Conservation (phyloP, 176 grass and related monocot genomes). For the Coix lacrymajobi region DNA sequence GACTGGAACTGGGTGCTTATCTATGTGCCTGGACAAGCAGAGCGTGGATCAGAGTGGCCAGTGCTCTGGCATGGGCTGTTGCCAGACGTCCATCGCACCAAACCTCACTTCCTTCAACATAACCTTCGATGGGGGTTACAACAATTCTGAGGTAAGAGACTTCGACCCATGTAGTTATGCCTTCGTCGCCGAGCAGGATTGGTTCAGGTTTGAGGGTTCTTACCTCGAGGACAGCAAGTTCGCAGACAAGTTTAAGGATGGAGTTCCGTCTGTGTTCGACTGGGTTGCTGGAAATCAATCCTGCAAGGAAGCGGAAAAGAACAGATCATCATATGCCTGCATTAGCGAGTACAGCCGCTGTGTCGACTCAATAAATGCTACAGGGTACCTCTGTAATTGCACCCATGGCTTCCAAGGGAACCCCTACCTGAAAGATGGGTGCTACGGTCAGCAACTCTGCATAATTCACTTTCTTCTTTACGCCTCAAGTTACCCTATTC, state of each 20-base stretch:
- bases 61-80: slow-evolving; percentile 44
- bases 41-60: background rate
- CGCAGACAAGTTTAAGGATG: background rate
- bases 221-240: slow-evolving; percentile 25
- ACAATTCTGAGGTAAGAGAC: background rate
- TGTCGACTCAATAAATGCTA: slow-evolving; percentile 12
- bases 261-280: slow-evolving; percentile 30
- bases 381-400: slow-evolving; percentile 33
- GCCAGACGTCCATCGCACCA: slow-evolving; percentile 33
- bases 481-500: background rate
- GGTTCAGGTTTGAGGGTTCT: slow-evolving; percentile 24
- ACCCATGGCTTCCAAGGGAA: slow-evolving; percentile 23
- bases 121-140: slow-evolving; percentile 8
- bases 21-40: background rate
- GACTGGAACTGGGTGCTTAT: slow-evolving; percentile 16
- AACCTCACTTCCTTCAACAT: slow-evolving; percentile 8
- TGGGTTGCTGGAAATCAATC: slow-evolving; percentile 29
- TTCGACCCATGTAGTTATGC: slow-evolving; percentile 39
- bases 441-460: slow-evolving; percentile 8
- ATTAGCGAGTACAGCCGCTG: slow-evolving; percentile 10
- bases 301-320: slow-evolving; percentile 11
- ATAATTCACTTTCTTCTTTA: background rate
- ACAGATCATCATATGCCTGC: slow-evolving; percentile 25
- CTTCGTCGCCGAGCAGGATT: slow-evolving; percentile 30
- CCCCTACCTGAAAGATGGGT: slow-evolving; percentile 30